A percentile compares a stretch with the other conserved stretches of the same genome.
phyloP scores from a whole-genome alignment of 257 asterid genomes.

The Solanum raphanifolium region DNA sequence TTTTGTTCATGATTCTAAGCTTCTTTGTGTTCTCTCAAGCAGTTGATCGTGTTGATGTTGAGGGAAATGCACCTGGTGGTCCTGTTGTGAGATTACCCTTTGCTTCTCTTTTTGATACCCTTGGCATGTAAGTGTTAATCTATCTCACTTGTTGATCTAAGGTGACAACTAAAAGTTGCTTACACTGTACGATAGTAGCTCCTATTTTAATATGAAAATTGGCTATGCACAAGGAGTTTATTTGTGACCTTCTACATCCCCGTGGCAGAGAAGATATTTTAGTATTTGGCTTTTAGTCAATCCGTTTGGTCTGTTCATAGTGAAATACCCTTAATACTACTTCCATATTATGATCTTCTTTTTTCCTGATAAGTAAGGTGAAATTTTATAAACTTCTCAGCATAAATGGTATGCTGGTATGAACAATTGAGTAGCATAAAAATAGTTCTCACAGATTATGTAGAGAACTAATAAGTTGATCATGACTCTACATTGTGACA shows the following conservation, averaged over 20 bases:
- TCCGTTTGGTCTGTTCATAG: neutral
- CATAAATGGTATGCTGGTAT: neutral
- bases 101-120: slow-evolving; percentile 89
- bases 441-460: neutral
- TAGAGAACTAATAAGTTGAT: neutral
- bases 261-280: neutral
- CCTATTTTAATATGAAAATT: neutral
- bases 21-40: slow-evolving; percentile 23
- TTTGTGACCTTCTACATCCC: neutral
- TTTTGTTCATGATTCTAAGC: slow-evolving; percentile 5
- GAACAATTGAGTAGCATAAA: neutral
- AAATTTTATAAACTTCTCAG: neutral
- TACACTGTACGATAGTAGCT: neutral
- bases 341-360: neutral
- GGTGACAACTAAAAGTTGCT: neutral
- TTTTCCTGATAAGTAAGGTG: neutral
- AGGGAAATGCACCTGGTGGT: slow-evolving; percentile 63
- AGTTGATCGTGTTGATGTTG: slow-evolving; percentile 82
- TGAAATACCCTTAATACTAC: neutral
- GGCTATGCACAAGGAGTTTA: neutral
- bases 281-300: neutral
- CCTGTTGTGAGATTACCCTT: slow-evolving; percentile 73
- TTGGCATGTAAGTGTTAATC: slow-evolving; percentile 59
- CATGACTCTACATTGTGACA: neutral
- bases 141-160: neutral